Evolutionary conservation across 2,329 filamentous ascomycete species (phyloP).

Genomic region (Apiospora aurea): DNA sequence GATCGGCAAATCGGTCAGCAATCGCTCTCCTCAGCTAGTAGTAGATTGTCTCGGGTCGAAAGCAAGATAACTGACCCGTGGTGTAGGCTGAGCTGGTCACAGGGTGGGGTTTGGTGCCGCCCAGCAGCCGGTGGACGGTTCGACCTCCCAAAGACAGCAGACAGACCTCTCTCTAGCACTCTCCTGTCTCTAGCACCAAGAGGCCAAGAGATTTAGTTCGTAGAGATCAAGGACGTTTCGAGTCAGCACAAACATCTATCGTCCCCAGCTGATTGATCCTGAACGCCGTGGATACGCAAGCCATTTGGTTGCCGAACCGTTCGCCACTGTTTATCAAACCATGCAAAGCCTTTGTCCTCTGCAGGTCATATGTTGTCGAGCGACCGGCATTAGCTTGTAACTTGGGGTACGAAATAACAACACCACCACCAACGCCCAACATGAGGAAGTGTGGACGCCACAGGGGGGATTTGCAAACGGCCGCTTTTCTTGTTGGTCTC

Average conservation of each 20-base stretch:
- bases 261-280: neutral
- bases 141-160: neutral
- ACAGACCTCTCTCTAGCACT: neutral
- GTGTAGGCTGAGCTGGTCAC: conserved; percentile 5
- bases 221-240: neutral
- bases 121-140: neutral
- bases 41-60: neutral
- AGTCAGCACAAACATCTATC: neutral
- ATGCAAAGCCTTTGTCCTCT: neutral
- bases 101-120: conserved; percentile 9
- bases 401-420: neutral
- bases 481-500: neutral
- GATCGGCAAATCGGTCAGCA: neutral
- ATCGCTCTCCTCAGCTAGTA: neutral
- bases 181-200: neutral
- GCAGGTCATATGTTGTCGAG: neutral
- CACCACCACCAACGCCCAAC: neutral
- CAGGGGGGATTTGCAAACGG: neutral
- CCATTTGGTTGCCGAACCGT: neutral
- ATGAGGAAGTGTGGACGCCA: neutral
- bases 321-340: neutral
- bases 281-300: neutral
- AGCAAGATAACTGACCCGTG: neutral
- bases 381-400: neutral
- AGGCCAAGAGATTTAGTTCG: neutral